phyloP scores from a whole-genome alignment of 2,329 filamentous ascomycete species.

The Pseudogymnoascus sp. region DNA sequence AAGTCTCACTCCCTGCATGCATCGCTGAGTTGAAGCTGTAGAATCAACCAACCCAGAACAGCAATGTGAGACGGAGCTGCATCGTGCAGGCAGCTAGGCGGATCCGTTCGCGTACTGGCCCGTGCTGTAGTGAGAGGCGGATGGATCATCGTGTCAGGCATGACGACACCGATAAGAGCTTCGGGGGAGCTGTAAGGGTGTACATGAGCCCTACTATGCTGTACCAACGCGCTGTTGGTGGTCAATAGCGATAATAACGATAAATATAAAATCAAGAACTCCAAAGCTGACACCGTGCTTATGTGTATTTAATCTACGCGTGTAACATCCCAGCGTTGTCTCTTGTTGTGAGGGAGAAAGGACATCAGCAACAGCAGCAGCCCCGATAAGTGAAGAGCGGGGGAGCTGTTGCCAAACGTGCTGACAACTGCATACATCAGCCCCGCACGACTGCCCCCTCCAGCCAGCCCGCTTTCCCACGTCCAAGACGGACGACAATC shows the following conservation, averaged over 20 bases:
- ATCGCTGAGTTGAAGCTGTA: neutral
- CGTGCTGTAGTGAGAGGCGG: neutral
- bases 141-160: neutral
- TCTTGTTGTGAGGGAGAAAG: neutral
- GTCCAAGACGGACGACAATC: neutral
- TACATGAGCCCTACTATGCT: neutral
- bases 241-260: neutral
- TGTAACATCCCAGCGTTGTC: neutral
- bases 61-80: conserved; percentile 7
- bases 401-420: conserved; percentile 11
- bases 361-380: neutral
- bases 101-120: conserved; percentile 5
- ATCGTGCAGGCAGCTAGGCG: neutral
- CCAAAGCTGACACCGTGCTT: neutral
- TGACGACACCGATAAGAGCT: conserved; percentile 11
- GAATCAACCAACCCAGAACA: neutral
- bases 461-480: neutral
- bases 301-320: neutral
- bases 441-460: conserved; percentile 1
- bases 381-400: conserved; percentile 2
- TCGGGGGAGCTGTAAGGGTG: conserved; percentile 3
- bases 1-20: neutral
- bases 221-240: neutral
- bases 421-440: neutral
- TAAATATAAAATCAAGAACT: neutral